Conservation (phyloP, 495 filamentous ascomycete species). For the Xylaria cubensis region DNA sequence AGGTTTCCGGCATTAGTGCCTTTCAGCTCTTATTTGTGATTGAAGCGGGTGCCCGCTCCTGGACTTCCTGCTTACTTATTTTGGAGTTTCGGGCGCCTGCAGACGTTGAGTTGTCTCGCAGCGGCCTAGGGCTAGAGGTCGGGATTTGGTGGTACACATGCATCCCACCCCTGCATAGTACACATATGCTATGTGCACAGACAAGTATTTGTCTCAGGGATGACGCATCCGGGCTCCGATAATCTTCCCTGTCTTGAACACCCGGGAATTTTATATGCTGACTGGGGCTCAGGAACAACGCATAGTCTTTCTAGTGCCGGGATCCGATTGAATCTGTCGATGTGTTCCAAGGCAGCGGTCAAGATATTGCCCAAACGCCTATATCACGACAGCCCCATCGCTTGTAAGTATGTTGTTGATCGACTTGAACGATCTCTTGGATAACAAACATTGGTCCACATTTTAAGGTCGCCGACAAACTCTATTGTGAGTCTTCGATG, state of each 20-base stretch:
- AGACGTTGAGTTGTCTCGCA: slow-evolving; percentile 23
- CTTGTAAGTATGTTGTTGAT: not conserved
- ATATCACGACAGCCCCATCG: not conserved
- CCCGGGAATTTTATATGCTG: not conserved
- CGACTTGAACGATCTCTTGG: not conserved
- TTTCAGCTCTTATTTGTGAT: slow-evolving; percentile 11
- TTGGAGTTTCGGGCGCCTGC: slow-evolving; percentile 3
- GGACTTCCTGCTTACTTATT: slow-evolving; percentile 14
- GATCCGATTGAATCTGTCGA: not conserved
- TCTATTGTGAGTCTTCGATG: not conserved
- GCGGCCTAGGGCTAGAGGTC: slow-evolving; percentile 20
- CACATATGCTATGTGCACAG: not conserved
- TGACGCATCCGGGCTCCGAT: slow-evolving; percentile 8
- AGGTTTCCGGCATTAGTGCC: slow-evolving; percentile 12
- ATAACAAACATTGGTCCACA: not conserved
- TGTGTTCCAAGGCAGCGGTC: slow-evolving; percentile 14
- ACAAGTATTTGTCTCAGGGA: not conserved
- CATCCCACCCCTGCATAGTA: slow-evolving; percentile 19
- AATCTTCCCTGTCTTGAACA: slow-evolving; percentile 11
- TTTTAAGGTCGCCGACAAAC: slow-evolving; percentile 2
- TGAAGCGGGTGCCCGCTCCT: slow-evolving; percentile 9
- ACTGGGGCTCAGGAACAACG: slow-evolving; percentile 13
- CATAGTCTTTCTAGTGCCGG: not conserved
- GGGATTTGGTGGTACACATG: slow-evolving; percentile 11
- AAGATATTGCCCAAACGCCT: slow-evolving; percentile 6